Evolutionary conservation across 371 early-diverging fungal genomes (phyloP).

Genomic region (Smittium culicis): DNA sequence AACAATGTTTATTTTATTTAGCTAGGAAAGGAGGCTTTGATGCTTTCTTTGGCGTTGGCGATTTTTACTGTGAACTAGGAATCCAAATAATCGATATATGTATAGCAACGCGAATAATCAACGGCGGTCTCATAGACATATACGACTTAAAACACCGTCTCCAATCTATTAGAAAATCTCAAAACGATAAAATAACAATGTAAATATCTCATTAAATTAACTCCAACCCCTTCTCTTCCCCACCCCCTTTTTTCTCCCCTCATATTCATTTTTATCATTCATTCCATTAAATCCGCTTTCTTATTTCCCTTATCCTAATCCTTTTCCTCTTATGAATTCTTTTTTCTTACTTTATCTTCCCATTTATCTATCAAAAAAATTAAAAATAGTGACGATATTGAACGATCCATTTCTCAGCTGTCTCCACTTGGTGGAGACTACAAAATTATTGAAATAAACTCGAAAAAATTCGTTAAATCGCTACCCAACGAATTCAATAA

Average conservation of each 20-base stretch:
- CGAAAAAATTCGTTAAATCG: conserved; percentile 65
- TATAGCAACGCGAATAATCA: conserved; percentile 58
- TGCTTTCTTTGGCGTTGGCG: conserved; percentile 86
- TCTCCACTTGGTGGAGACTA: conserved; percentile 77
- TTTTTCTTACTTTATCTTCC: too few species aligned
- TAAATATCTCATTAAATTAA: conserved; percentile 31
- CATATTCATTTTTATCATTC: conserved; percentile 7
- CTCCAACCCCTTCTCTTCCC: conserved; percentile 11
- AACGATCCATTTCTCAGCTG: conserved; percentile 65
- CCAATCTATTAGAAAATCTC: conserved; percentile 41
- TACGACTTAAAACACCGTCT: conserved; percentile 55
- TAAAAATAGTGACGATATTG: conserved; percentile 57
- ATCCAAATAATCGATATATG: conserved; percentile 85
- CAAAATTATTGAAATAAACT: conserved; percentile 60
- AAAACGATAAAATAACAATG: conserved; percentile 31
- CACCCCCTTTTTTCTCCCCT: conserved; percentile 28
- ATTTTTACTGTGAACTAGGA: conserved; percentile 91
- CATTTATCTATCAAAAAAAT: not conserved
- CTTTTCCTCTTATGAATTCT: not conserved
- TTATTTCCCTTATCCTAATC: not conserved
- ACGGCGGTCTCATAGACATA: conserved; percentile 83
- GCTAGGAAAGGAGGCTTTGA: conserved; percentile 93
- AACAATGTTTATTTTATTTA: too few species aligned
- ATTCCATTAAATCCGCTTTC: not conserved
- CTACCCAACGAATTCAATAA: conserved; percentile 78